A percentile compares a stretch with the other conserved stretches of the same genome.
Conservation (phyloP, 805 yeast species). For the Yarrowia sp. region DNA sequence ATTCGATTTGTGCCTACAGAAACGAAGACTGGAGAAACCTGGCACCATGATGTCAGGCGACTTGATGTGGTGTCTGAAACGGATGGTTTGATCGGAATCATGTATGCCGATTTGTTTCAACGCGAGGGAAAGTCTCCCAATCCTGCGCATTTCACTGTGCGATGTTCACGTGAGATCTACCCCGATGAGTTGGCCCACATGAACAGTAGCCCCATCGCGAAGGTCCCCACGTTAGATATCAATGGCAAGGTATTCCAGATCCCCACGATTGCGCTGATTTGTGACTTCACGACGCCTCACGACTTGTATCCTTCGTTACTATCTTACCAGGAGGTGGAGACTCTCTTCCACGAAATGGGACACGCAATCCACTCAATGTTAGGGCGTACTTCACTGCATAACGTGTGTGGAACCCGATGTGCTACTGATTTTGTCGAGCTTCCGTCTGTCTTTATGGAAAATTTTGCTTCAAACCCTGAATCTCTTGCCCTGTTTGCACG, state of each 20-base stretch:
- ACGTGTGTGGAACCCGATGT: conserved; percentile 92
- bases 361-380: conserved; percentile 98
- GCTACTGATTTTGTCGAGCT: conserved; percentile 95
- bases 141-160: conserved; percentile 95
- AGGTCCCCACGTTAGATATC: conserved; percentile 17
- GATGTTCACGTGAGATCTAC: conserved; percentile 77
- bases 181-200: conserved; percentile 31
- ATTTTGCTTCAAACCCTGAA: conserved; percentile 77
- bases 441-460: conserved; percentile 96
- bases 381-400: conserved; percentile 86
- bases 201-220: background rate
- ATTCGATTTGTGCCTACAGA: conserved; percentile 67
- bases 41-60: conserved; percentile 84
- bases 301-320: conserved; percentile 51
- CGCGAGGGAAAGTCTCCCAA: conserved; percentile 70
- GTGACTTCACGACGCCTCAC: conserved; percentile 61
- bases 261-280: conserved; percentile 85
- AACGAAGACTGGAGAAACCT: conserved; percentile 70
- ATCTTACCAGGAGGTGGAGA: conserved; percentile 78
- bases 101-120: conserved; percentile 85
- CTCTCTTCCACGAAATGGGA: conserved; percentile 97
- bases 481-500: conserved; percentile 71
- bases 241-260: conserved; percentile 63
- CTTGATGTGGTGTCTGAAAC: conserved; percentile 67
- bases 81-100: conserved; percentile 67